Evolutionary conservation across 192 early-diverging fungal species (phyloP), one percentile per base, ranked within the genome.

Genomic region (Dispira simplex): DNA sequence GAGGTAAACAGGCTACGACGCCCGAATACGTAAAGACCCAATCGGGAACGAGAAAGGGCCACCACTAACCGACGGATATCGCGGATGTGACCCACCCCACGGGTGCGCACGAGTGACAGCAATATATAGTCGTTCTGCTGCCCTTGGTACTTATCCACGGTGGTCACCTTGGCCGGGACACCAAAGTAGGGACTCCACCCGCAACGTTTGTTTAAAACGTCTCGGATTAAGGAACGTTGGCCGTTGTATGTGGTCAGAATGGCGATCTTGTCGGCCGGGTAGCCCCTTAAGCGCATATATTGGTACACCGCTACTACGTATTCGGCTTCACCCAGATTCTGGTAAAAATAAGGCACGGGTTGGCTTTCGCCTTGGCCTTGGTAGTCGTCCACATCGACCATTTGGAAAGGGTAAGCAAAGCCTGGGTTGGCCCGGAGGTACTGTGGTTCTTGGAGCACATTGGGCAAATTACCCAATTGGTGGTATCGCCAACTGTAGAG

Each of bases 171-270:
- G 3, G 75, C 76, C 0, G 97, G 95, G 9, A 72, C 65, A 12
- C 88, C 86, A 75, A 98, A 95, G 44, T 86, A 78, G 14, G 88
- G 85, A 63, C 91, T 86, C 90, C 90, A 93, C 3, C 72, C 66
- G 68, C 97, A 99, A 13, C 93, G 80, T 58, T 81, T 75, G 27
- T 86, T 75, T 25, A 99, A 68, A 0, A 99, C 92, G 72, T 98
- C 95, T 25, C 79, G 74, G 63, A 99, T 90, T 57, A 99, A 79
- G 51, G 92, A 87, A 32, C 85, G 83, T 70, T 99, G 97, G 23
- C 97, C 97, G 67, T 98, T 95, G 65, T 99, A 99, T 0, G 97
- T 93, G 12, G 97, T 97, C 63, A 99, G 70, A 46, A 99, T 90
- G 0, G 90, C 78, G 55, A 99, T 96, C 32, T 83, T 83, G n/a